A percentile compares a stretch with the other conserved stretches of the same genome.
These are phyloP conservation scores for Xylaria sp. DNA, from an alignment of 2,329 filamentous ascomycete species.

Conservation along the genomic window DNA sequence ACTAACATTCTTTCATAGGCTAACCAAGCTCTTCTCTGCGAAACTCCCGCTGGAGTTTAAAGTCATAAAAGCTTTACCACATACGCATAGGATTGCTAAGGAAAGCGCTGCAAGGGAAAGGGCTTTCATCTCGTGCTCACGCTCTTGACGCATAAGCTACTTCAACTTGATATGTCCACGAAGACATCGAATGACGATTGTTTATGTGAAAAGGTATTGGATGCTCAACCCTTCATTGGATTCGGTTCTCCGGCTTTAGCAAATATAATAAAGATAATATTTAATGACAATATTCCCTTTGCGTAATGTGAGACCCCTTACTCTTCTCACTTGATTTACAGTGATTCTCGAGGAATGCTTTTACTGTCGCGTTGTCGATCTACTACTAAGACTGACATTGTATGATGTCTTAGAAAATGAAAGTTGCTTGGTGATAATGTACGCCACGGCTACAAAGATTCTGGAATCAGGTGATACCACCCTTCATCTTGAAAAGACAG, in stretches of 20 bases:
- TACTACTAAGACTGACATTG: neutral
- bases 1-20: constrained; percentile 16
- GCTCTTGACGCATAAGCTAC: neutral
- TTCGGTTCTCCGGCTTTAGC: neutral
- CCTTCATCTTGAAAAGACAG: no score
- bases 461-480: neutral
- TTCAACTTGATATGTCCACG: neutral
- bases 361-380: neutral
- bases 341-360: neutral
- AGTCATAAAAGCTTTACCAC: neutral
- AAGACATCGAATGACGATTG: neutral
- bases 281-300: constrained; percentile 16
- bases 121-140: neutral
- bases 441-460: neutral
- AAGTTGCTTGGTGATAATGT: neutral
- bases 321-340: neutral
- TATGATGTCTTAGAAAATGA: neutral
- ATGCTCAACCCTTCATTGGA: neutral
- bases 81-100: neutral
- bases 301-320: neutral
- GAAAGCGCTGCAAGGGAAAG: neutral
- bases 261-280: constrained; percentile 7
- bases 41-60: constrained; percentile 21
- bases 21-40: constrained; percentile 26
- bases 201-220: neutral